phyloP scores from a whole-genome alignment of 75 land plant species.

The Pinus tabuliformis region DNA sequence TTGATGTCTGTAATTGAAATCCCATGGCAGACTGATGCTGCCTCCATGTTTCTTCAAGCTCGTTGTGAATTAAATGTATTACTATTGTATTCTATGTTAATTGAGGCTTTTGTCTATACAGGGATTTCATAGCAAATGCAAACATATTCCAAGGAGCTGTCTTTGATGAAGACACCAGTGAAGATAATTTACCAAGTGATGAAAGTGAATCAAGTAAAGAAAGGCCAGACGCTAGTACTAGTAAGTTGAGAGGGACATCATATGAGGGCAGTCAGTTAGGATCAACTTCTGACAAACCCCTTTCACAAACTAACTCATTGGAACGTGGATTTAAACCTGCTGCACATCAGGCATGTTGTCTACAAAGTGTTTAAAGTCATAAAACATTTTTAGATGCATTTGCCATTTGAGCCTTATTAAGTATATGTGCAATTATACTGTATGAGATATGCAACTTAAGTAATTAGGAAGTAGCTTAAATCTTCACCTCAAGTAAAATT shows the following conservation, averaged over 20 bases:
- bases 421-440: background rate
- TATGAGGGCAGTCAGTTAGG: conserved; percentile 5
- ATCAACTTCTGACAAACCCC: conserved; percentile 17
- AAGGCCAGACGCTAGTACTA: background rate
- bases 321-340: conserved; percentile 68
- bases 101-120: conserved; percentile 13
- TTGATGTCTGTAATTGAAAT: background rate
- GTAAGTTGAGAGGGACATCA: background rate
- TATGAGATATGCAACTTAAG: background rate
- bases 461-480: background rate
- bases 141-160: conserved; percentile 92
- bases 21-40: background rate
- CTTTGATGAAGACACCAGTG: conserved; percentile 71
- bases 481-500: background rate
- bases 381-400: background rate
- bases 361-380: background rate
- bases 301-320: conserved; percentile 5
- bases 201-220: conserved; percentile 13
- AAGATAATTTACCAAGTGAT: conserved; percentile 36
- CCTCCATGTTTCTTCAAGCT: background rate
- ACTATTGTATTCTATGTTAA: background rate
- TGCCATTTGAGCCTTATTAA: background rate
- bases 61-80: background rate
- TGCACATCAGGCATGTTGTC: conserved; percentile 71
- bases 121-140: conserved; percentile 90